Evolutionary conservation across 306 rosid species (phyloP), one percentile per base, ranked within the genome.

Genomic region (Argentina anserina): DNA sequence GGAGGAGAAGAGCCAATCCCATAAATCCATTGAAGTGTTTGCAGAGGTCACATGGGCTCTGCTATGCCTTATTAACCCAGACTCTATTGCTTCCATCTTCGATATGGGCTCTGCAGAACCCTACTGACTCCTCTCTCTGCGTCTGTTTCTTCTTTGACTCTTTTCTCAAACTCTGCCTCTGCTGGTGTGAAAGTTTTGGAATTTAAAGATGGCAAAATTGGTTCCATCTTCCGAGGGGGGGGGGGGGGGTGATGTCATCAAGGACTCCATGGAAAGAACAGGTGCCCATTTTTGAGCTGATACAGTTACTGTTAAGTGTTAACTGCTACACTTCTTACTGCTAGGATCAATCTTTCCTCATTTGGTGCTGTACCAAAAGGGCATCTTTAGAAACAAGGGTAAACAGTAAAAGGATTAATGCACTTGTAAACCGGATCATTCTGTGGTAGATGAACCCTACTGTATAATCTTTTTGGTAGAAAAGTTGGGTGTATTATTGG

Each of bases 41-140:
- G 17, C 70, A 12, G 58, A 25, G 53, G n/a, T 53, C 76, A 81
- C 79, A 74, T 81, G 78, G 68, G 14, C 18, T 23, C 41, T n/a
- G 47, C 64, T 5, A 0, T 45, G 37, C 62, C 20, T 60, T 31
- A 59, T 66, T 23, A 63, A 39, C 68, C 65, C 41, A 3, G 0
- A 1, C 60, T 43, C 55, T 50, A 8, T 10, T 37, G 37, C 39
- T 59, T 59, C n/a, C 37, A 28, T 28, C 39, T 59, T 59, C 12
- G 21, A 14, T 14, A 36, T 26, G 63, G 63, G 33, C 12, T 56
- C 20, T 56, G 36, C 33, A 56, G 6, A 56, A 11, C 37, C 10
- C 12, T 59, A 1, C 62, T 25, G 63, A 21, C 50, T 36, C 21
- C 36, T 23, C 23, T 23, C 61, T 13, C 13, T 17, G 10, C 20